Evolutionary conservation across 768 basidiomycete species (phyloP).

Genomic region (Mycena amicta): DNA sequence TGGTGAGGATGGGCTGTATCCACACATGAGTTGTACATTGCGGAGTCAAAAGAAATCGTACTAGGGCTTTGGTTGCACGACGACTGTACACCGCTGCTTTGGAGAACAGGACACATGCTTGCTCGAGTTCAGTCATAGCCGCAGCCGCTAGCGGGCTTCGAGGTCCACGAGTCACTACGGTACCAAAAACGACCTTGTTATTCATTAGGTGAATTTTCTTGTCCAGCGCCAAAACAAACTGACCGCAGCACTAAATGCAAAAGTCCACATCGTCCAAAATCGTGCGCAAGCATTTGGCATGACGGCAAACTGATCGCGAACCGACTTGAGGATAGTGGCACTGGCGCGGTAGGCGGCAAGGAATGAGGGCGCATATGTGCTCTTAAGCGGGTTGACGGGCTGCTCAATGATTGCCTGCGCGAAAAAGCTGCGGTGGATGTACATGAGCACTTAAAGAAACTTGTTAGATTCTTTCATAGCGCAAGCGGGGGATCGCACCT

Average conservation of each 20-base stretch:
- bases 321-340: constrained; percentile 55
- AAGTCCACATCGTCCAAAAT: constrained; percentile 68
- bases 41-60: no score
- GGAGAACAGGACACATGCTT: constrained; percentile 65
- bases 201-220: not conserved
- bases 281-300: constrained; percentile 52
- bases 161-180: constrained; percentile 76
- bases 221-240: constrained; percentile 14
- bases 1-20: constrained; percentile 61
- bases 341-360: constrained; percentile 63
- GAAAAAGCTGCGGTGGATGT: constrained; percentile 70
- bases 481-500: constrained; percentile 28
- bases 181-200: constrained; percentile 71
- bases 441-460: constrained; percentile 49
- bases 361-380: constrained; percentile 65
- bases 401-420: constrained; percentile 72
- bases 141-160: constrained; percentile 64
- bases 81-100: constrained; percentile 61
- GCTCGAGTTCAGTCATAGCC: constrained; percentile 72
- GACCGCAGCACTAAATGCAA: constrained; percentile 57
- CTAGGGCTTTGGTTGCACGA: constrained; percentile 66
- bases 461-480: not conserved
- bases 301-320: constrained; percentile 48
- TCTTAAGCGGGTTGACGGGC: constrained; percentile 66
- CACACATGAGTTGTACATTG: no score